Base-by-base conservation (phyloP, 495 filamentous ascomycete species). In the Amphirosellinia nigrospora region DNA sequence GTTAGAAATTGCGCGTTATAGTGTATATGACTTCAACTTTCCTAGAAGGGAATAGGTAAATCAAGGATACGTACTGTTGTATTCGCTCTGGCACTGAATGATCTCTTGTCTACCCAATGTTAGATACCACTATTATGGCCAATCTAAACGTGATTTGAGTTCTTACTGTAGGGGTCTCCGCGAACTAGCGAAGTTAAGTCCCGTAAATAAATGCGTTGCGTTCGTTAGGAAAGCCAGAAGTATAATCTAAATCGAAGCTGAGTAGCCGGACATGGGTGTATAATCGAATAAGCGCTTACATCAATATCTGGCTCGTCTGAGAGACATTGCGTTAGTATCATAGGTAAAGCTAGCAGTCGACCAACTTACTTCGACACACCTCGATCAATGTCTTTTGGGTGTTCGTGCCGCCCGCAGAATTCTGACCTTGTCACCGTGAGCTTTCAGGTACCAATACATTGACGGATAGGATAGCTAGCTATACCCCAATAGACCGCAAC, bases 401-500 rank as follows among this genome's bases (percentile, higher is more conserved):
- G 4, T 73, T 28, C 1, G 58, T 3, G 1, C 41, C 60, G 19
- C 70, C 70, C 4, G 70, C 74, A 10, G 74, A 76, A 59, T 76
- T 76, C 66, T 81, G 79, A 1, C 61, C 61, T 64, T 23, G 15
- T 32, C 7, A 64, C 3, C 41, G 39, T 64, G 26, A 64, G 61
- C 15, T 1, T 48, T 21, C 4, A 34, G 23, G 34, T 46, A 39
- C 8, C 7, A 48, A 32, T 4, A 48, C 1, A 34, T 32, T 0
- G 11, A 64, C 15, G 4, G 6, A 34, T n/a, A 32, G 11, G 41
- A 30, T 19, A 34, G 23, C 6, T 48, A 41, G 56, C 36, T 3
- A 48, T 62, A 64, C 79, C 79, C 82, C 88, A 92, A 75, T 92
- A 92, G 23, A 92, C 79, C 10, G 86, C 89, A 70, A 92, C 77